Base-by-base conservation (phyloP, 2,329 filamentous ascomycete genomes). In the Penicillium freii region DNA sequence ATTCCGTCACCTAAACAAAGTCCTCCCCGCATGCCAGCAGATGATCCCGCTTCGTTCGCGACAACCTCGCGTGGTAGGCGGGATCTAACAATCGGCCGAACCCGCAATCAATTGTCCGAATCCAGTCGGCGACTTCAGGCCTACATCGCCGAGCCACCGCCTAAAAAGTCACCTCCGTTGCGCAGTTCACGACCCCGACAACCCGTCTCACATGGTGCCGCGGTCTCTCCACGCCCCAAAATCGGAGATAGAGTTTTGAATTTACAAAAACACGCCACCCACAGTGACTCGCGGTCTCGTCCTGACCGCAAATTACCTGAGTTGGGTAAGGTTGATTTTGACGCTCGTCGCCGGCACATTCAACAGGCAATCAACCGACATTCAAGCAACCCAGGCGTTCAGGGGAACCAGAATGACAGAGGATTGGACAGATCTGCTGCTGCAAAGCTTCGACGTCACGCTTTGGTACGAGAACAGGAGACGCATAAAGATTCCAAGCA, bases 181-280 rank as follows among this genome's bases (percentile, higher is more conserved):
- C 85, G 91, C 69, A 94, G 90, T 69, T 94, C 91, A 42, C 82
- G 90, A 42, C 90, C 90, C n/a, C 82, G 91, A 51, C 87, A 91
- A 68, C 87, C 89, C 9, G 87, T 95, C 23, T 91, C 90, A 10
- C 80, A 85, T 54, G 88, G 88, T n/a, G 84, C 84, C 2, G 89
- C 88, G n/a, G 80, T 87, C 33, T 85, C 87, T 54, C 89, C 88
- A 36, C 84, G 87, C 56, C 83, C 87, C 66, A 88, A 82, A 70
- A 82, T 84, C 48, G 79, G 82, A 5, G 87, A 89, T 58, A 80
- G 82, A 47, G 79, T 85, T 61, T 77, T 73, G 33, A 73, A 67
- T 59, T 70, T 78, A 49, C 78, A 75, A 68, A 74, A 60, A 56
- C 69, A 71, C 47, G 69, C 68, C 50, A 73, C 72, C 50, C 63